Evolutionary conservation across 177 flowering plant species (phyloP).

Genomic region (Vitis hybrid): DNA sequence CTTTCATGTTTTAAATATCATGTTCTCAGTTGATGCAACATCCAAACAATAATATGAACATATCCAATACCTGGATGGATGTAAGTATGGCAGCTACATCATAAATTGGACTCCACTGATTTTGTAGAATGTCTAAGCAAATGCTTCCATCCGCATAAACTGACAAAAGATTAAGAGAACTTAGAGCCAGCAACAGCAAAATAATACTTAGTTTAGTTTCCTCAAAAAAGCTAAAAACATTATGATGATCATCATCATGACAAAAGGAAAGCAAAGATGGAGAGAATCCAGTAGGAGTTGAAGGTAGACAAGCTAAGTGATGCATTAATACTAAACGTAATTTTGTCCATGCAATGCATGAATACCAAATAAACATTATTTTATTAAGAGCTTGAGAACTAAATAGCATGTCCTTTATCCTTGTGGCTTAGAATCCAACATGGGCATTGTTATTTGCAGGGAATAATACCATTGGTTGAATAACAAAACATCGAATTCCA

Average conservation of each 20-base stretch:
- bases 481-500: no score
- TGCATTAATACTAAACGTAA: background rate
- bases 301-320: background rate
- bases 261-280: background rate
- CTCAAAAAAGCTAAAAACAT: no score
- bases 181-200: background rate
- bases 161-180: conserved; percentile 15
- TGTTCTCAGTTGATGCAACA: background rate
- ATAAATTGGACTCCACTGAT: conserved; percentile 92
- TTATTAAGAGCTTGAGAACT: no score
- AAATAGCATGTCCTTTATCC: no score
- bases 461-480: no score
- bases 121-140: conserved; percentile 81
- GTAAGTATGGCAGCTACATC: conserved; percentile 91
- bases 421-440: no score
- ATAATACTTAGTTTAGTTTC: no score
- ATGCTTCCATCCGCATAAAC: conserved; percentile 93
- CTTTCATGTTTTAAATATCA: background rate
- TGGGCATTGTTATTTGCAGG: no score
- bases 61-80: conserved; percentile 67
- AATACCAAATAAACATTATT: no score
- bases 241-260: background rate
- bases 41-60: background rate
- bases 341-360: no score
- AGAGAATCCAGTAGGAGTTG: background rate